These are phyloP conservation scores for Spathaspora girioi DNA, from an alignment of 805 yeast genomes.

Conservation along the genomic window DNA sequence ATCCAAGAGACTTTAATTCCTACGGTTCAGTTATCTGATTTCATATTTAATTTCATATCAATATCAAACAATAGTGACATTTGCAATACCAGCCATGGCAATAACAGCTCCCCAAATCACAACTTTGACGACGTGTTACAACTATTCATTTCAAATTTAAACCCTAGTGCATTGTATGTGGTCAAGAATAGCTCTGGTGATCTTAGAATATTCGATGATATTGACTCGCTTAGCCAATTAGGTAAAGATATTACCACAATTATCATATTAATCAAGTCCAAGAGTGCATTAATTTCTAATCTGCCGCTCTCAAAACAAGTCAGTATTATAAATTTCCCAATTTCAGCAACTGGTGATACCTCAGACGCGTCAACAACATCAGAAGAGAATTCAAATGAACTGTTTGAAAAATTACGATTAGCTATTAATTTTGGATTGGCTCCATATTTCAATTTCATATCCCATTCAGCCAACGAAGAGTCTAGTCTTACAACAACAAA, in stretches of 20 bases:
- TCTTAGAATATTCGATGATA: constrained; percentile 8
- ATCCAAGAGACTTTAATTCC: neutral
- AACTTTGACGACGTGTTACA: constrained; percentile 4
- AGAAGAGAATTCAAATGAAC: constrained; percentile 10
- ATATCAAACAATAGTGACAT: neutral
- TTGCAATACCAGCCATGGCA: neutral
- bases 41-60: constrained; percentile 1
- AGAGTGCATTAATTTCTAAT: constrained; percentile 21
- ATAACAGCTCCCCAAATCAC: neutral
- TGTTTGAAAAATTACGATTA: constrained; percentile 53
- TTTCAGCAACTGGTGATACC: neutral
- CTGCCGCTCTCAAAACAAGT: constrained; percentile 26
- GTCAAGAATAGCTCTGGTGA: constrained; percentile 10
- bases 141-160: constrained; percentile 16
- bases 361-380: neutral
- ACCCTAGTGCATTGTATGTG: constrained; percentile 20
- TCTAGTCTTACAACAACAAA: constrained; percentile 32
- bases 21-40: neutral
- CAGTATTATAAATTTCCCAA: constrained; percentile 33
- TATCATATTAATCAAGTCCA: constrained; percentile 42
- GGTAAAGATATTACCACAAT: constrained; percentile 12
- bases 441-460: constrained; percentile 61
- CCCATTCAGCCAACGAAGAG: constrained; percentile 14
- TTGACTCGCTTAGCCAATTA: neutral
- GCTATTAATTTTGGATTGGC: constrained; percentile 61